Evolutionary conservation across 192 early-diverging fungal species (phyloP), one percentile per base, ranked within the genome.

Genomic region (Obelidium mucronatum): DNA sequence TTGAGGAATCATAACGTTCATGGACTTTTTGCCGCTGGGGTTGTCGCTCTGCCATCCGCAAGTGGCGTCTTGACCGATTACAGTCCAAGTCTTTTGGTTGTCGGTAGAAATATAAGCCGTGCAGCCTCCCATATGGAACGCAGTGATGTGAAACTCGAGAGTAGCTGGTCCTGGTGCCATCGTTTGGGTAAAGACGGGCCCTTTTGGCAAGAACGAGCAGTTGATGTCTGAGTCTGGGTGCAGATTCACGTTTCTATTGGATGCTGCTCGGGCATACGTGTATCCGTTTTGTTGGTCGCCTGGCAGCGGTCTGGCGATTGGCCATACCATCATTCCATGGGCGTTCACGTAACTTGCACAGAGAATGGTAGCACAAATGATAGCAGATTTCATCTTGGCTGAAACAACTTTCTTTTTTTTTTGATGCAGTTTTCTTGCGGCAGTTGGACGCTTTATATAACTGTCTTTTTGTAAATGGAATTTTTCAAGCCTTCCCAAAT

Each of bases 61-160:
- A 17, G 71, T 73, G 1, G 56, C 34, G 33, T 73, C 56, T 13
- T 19, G 19, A 26, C 71, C 71, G 34, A 73, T 40, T 17, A n/a
- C 13, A n/a, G 26, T n/a, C 71, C 71, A 73, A 61, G 36, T 54
- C 15, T 55, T 31, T 22, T 60, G 31, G 64, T 44, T 44, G 34
- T 55, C 71, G 33, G 22, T 15, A 0, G 56, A 26, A 33, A 73
- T 28, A 42, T 73, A 73, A 0, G 61, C 55, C 15, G 35, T 73
- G 37, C 71, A 73, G 19, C 71, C 71, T 22, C 71, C 71, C 15
- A 36, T 30, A 58, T 73, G 71, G 17, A n/a, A 17, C 30, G 71
- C 71, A 0, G 71, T 73, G 55, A 73, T 73, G 71, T 33, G 33
- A 35, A 61, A 73, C 8, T 73, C 71, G 1, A 73, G 35, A 8